Conservation (phyloP, 352 stramenopile genomes). For the Elongisporangium prolatum region DNA sequence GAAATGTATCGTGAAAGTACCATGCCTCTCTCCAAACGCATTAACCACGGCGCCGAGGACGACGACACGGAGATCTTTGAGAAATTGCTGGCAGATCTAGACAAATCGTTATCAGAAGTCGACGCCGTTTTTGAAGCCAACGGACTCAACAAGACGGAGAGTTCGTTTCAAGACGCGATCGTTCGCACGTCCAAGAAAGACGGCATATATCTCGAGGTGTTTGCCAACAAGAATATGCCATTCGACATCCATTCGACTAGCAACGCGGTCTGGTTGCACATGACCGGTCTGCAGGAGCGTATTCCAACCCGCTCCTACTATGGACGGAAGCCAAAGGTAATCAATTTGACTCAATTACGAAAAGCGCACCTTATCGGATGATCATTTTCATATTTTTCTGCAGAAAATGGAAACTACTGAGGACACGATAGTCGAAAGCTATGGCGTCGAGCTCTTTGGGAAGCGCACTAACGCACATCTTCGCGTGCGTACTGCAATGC, state of each 20-base stretch:
- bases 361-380: no score
- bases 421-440: constrained; percentile 28
- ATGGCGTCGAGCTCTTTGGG: constrained; percentile 24
- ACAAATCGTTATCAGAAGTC: constrained; percentile 22
- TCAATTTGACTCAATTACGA: background rate
- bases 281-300: constrained; percentile 25
- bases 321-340: constrained; percentile 23
- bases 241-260: constrained; percentile 26
- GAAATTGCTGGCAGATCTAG: constrained; percentile 24
- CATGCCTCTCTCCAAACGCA: constrained; percentile 13
- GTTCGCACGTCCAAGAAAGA: constrained; percentile 22
- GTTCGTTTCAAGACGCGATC: constrained; percentile 21
- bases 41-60: constrained; percentile 13
- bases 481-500: constrained; percentile 26
- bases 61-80: constrained; percentile 23
- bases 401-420: constrained; percentile 26
- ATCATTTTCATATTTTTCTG: background rate
- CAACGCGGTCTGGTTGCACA: constrained; percentile 26
- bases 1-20: constrained; percentile 18
- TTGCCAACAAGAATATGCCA: constrained; percentile 34
- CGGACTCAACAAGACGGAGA: constrained; percentile 24
- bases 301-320: constrained; percentile 31
- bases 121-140: constrained; percentile 32
- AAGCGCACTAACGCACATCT: constrained; percentile 31
- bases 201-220: constrained; percentile 34